These are phyloP conservation scores for Cerioporus squamosus DNA, from an alignment of 1,284 basidiomycete species.

Conservation along the genomic window DNA sequence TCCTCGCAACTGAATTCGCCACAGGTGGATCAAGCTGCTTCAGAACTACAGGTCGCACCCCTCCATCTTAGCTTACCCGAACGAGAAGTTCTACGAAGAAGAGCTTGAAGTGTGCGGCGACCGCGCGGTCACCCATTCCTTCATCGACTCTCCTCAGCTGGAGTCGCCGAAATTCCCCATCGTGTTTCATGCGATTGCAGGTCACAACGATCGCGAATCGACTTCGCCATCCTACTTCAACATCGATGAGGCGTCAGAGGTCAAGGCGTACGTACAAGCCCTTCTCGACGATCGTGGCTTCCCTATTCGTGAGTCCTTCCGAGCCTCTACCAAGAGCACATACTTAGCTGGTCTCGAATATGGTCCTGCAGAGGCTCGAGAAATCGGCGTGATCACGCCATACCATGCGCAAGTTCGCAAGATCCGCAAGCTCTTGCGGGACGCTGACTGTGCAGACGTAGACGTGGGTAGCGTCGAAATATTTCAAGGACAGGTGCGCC, in stretches of 20 bases:
- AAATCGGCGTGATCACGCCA: conserved; percentile 61
- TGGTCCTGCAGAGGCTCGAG: conserved; percentile 18
- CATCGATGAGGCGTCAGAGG: conserved; percentile 45
- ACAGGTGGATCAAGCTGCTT: conserved; percentile 52
- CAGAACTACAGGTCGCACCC: conserved; percentile 64
- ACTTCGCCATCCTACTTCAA: conserved; percentile 56
- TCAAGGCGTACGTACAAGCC: conserved; percentile 42
- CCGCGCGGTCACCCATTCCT: conserved; percentile 37
- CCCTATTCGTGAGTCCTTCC: conserved; percentile 15
- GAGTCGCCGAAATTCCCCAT: conserved; percentile 45
- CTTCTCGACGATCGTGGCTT: conserved; percentile 25
- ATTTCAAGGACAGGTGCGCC: conserved; percentile 62
- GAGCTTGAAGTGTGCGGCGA: conserved; percentile 52
- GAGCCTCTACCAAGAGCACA: conserved; percentile 17
- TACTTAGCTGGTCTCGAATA: neutral
- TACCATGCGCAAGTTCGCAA: conserved; percentile 58
- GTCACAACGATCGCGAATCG: conserved; percentile 46
- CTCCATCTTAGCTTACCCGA: conserved; percentile 60
- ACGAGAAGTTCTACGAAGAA: conserved; percentile 56
- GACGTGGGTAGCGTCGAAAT: conserved; percentile 65
- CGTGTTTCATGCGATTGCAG: conserved; percentile 50
- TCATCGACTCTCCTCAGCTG: conserved; percentile 23
- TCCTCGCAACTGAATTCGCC: neutral
- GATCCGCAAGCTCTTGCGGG: conserved; percentile 44
- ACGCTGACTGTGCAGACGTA: conserved; percentile 39